A percentile compares a stretch with the other conserved stretches of the same genome.
phyloP scores from a whole-genome alignment of 2,329 filamentous ascomycete genomes.

The Xylaria arbuscula region DNA sequence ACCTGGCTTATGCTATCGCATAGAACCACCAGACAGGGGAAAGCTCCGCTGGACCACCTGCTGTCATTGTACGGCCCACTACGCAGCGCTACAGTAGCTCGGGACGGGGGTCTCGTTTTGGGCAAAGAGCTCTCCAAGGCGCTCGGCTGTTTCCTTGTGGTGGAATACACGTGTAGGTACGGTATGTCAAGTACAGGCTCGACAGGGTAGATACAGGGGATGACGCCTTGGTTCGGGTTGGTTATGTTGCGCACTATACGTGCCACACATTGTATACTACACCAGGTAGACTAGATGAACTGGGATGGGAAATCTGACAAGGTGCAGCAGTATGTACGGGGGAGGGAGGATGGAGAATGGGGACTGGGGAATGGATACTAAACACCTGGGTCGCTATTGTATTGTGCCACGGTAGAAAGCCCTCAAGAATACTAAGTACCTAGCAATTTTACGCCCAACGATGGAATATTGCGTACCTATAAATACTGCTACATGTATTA shows the following conservation, averaged over 20 bases:
- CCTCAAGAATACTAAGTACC: no score
- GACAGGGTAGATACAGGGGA: conserved; percentile 12
- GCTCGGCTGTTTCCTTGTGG: conserved; percentile 32
- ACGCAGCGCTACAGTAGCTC: background rate
- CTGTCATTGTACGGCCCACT: background rate
- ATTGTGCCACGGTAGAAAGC: no score
- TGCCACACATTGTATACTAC: conserved; percentile 1
- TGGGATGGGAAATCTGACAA: conserved; percentile 34
- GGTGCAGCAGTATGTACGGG: conserved; percentile 12
- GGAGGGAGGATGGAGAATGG: conserved; percentile 10
- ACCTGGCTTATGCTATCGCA: no score
- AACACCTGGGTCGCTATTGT: no score
- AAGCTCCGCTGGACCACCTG: background rate
- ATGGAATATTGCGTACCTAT: no score
- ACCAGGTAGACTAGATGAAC: conserved; percentile 26
- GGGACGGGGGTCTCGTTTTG: conserved; percentile 28
- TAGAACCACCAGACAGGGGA: background rate
- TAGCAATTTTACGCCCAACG: no score
- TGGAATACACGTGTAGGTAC: no score
- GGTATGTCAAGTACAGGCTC: no score
- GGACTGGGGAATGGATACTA: conserved; percentile 10
- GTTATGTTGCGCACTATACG: background rate
- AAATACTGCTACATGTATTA: no score
- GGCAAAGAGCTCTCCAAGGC: conserved; percentile 26
- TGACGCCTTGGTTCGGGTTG: conserved; percentile 13